phyloP scores from a whole-genome alignment of 1,284 basidiomycete genomes.

The Heliocybe sulcata region DNA sequence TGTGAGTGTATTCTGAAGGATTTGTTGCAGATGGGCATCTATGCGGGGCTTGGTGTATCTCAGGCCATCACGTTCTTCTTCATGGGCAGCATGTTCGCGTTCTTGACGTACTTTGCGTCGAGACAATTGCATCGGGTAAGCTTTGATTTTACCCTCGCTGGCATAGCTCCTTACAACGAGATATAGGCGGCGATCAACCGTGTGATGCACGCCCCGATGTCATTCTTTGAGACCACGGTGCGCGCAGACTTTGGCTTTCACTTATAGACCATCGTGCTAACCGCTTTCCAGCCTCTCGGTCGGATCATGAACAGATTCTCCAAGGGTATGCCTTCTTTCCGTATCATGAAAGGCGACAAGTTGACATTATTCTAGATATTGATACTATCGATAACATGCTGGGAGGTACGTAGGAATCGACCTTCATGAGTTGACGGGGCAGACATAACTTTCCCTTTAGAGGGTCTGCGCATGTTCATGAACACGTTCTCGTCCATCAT shows the following conservation, averaged over 20 bases:
- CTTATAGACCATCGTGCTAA: neutral
- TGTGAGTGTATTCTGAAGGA: conserved; percentile 6
- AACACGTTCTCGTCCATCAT: conserved; percentile 59
- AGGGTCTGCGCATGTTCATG: conserved; percentile 73
- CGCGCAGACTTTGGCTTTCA: conserved; percentile 12
- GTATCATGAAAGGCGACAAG: conserved; percentile 1
- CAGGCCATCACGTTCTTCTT: conserved; percentile 47
- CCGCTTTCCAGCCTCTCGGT: conserved; percentile 60
- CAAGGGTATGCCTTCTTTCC: conserved; percentile 32
- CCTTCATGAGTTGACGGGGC: neutral
- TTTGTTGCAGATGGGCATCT: conserved; percentile 53
- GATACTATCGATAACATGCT: conserved; percentile 82
- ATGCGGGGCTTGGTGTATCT: conserved; percentile 45
- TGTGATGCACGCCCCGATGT: conserved; percentile 74
- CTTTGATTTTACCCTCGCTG: neutral
- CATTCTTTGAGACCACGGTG: conserved; percentile 84
- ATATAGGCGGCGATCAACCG: conserved; percentile 48
- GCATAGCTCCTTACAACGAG: neutral
- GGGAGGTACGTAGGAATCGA: conserved; percentile 31
- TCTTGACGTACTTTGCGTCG: conserved; percentile 63
- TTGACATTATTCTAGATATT: conserved; percentile 43
- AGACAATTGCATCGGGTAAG: conserved; percentile 35
- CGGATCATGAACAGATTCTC: conserved; percentile 85
- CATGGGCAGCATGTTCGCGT: conserved; percentile 45
- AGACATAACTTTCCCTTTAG: conserved; percentile 20